Conservation (phyloP, 495 filamentous ascomycete species). For the Xylaria venustula region DNA sequence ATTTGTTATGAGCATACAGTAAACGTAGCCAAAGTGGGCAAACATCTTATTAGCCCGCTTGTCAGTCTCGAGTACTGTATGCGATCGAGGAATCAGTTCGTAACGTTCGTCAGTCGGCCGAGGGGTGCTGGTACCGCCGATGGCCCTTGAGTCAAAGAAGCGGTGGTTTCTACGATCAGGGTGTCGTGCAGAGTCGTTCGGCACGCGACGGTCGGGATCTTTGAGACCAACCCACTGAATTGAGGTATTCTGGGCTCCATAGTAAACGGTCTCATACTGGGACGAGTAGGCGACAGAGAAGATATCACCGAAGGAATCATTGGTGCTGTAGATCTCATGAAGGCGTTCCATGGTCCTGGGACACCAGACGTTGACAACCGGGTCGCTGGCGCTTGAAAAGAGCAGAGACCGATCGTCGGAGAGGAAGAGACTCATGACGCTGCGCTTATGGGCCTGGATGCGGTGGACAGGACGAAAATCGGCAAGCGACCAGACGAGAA, state of each 20-base stretch:
- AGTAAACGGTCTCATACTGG: constrained; percentile 75
- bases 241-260: constrained; percentile 91
- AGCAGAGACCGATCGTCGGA: constrained; percentile 71
- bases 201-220: constrained; percentile 47
- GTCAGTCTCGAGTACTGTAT: constrained; percentile 72
- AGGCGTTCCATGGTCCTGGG: constrained; percentile 48
- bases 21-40: constrained; percentile 92
- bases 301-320: constrained; percentile 87
- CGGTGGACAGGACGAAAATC: constrained; percentile 75
- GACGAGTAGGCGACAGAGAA: constrained; percentile 88
- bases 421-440: constrained; percentile 81
- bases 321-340: constrained; percentile 88
- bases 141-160: constrained; percentile 91
- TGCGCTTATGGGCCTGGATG: constrained; percentile 83
- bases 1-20: constrained; percentile 83
- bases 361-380: constrained; percentile 79
- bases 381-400: constrained; percentile 92
- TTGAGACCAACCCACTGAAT: constrained; percentile 68
- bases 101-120: constrained; percentile 54
- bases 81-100: constrained; percentile 54
- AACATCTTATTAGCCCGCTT: constrained; percentile 79
- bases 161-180: constrained; percentile 80
- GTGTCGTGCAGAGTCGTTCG: constrained; percentile 64
- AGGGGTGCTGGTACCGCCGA: constrained; percentile 75
- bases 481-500: constrained; percentile 83